phyloP scores from a whole-genome alignment of 202 grass and related monocot genomes.

The Bolboschoenoplectus hybrid region DNA sequence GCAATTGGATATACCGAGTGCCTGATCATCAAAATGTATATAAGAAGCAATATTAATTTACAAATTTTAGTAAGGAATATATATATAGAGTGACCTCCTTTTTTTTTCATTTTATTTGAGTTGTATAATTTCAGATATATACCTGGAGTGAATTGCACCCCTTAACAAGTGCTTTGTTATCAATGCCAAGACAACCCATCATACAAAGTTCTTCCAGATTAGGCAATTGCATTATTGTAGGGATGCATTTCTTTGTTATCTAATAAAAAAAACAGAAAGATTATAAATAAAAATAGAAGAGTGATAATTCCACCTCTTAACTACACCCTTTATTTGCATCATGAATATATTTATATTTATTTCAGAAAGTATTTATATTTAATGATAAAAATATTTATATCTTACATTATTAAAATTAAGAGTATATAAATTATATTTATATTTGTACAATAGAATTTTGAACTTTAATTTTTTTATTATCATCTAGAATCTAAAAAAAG shows the following conservation, averaged over 20 bases:
- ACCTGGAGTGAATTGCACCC: slow-evolving; percentile 77
- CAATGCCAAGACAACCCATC: slow-evolving; percentile 59
- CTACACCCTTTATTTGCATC: too few species aligned
- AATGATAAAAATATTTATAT: too few species aligned
- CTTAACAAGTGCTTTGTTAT: slow-evolving; percentile 53
- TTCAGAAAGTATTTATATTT: too few species aligned
- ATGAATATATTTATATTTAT: too few species aligned
- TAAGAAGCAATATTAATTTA: slow-evolving; percentile 19
- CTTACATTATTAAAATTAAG: too few species aligned
- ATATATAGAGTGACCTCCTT: neutral
- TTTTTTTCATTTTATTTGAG: neutral
- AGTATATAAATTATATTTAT: too few species aligned
- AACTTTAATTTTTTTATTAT: too few species aligned
- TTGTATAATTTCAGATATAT: neutral
- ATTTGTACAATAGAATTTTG: too few species aligned
- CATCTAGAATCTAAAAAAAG: too few species aligned
- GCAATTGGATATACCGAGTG: slow-evolving; percentile 77
- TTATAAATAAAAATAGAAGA: neutral
- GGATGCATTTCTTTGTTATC: slow-evolving; percentile 66
- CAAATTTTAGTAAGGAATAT: slow-evolving; percentile 1
- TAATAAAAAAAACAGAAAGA: slow-evolving; percentile 29
- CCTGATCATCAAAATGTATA: slow-evolving; percentile 45
- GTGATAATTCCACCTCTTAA: too few species aligned
- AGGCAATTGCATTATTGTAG: slow-evolving; percentile 62
- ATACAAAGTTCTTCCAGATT: slow-evolving; percentile 59